These are phyloP conservation scores for Acanthamoeba royreba DNA, from an alignment of 208 protist genomes.

Conservation along the genomic window DNA sequence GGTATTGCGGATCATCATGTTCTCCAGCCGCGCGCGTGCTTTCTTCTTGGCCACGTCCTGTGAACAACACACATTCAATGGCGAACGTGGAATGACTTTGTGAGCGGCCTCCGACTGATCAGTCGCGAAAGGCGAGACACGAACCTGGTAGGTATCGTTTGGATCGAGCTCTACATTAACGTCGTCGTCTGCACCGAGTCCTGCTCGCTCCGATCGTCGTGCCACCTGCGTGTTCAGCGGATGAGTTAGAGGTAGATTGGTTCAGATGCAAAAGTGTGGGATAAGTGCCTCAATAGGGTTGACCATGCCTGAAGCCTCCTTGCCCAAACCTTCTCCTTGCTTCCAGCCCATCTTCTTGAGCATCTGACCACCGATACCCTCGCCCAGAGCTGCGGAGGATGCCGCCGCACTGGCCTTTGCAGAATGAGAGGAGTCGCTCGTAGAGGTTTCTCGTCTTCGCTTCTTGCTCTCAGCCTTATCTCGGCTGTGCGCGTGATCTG, in stretches of 20 bases:
- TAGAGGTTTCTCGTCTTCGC: background rate
- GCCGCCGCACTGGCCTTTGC: background rate
- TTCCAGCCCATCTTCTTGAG: constrained; percentile 56
- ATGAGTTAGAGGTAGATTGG: too few relatives aligned
- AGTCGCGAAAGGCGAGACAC: too few relatives aligned
- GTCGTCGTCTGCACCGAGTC: background rate
- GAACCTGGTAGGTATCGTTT: constrained; percentile 29
- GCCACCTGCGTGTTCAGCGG: too few relatives aligned
- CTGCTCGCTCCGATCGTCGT: background rate
- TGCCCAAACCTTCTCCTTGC: constrained; percentile 41
- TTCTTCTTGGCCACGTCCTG: constrained; percentile 33
- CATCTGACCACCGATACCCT: constrained; percentile 35
- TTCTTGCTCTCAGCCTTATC: background rate
- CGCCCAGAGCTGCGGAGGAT: background rate
- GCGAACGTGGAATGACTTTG: too few relatives aligned
- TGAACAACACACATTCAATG: too few relatives aligned
- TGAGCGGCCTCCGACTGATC: too few relatives aligned
- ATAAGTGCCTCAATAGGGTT: background rate
- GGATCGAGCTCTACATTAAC: background rate
- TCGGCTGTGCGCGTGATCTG: background rate
- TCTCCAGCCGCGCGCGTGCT: background rate
- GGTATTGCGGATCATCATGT: background rate
- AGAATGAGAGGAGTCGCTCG: background rate
- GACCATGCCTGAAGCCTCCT: constrained; percentile 6
- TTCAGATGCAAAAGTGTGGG: too few relatives aligned